Evolutionary conservation across 2,329 filamentous ascomycete species (phyloP), one percentile per base, ranked within the genome.

Genomic region (Xylaria sp.): DNA sequence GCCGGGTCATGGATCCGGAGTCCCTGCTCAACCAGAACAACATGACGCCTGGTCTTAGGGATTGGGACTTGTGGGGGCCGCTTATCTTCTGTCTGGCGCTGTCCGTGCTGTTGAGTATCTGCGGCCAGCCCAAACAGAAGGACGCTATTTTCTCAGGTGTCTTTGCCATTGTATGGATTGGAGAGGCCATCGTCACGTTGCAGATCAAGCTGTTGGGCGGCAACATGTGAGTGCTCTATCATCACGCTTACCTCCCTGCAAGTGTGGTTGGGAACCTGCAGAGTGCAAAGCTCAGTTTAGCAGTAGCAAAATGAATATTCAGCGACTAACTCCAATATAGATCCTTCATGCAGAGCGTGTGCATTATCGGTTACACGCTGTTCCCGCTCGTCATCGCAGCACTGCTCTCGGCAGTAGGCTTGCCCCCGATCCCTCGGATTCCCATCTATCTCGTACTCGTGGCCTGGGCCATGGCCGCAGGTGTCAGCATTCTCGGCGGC

Each of bases 61-160:
- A 99, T 83, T 99, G 96, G 96, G 96, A 99, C 86, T 88, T 99
- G 61, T 99, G 96, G 96, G 96, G 96, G 0, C 96, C 96, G 44
- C 85, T 99, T 66, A 90, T 99, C 73, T 99, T 99, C 84, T 98
- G 95, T 77, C 84, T 99, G 73, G 84, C 97, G 67, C 85, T 99
- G 67, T 95, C 93, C 74, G 87, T 97, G 81, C 89, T 99, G 75
- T 85, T 99, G 67, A 97, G 94, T 74, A 89, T 97, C 78, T 89
- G 92, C 71, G 94, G 94, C 15, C 87, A 90, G 74, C 86, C 88
- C 1, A 89, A 94, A 57, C 96, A 99, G 84, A 92, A 91, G 78
- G 93, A 94, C 70, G 83, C 92, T 50, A 94, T 98, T 34, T 99
- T 99, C 80, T 97, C 94, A 44, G 96, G 96, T 3, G 94, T 99